Evolutionary conservation across 225 moss, liverwort and hornwort genomes (phyloP).

Genomic region (Rhytidiadelphus loreus): DNA sequence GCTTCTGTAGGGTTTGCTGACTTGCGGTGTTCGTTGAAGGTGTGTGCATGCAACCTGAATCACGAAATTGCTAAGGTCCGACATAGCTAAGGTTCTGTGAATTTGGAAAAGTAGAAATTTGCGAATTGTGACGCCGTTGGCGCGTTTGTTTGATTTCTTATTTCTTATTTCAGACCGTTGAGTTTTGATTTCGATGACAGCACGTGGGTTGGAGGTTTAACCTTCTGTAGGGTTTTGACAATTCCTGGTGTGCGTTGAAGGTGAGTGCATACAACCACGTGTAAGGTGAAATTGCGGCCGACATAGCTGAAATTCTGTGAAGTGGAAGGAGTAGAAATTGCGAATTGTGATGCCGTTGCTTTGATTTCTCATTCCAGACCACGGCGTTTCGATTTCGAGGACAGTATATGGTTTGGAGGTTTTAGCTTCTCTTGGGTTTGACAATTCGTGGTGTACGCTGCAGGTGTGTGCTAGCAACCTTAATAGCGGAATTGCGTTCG

Average conservation of each 20-base stretch:
- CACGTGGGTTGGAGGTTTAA: background rate
- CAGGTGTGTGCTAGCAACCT: background rate
- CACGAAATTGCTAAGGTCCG: background rate
- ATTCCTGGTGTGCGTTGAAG: background rate
- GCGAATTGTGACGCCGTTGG: background rate
- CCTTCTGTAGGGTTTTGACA: background rate
- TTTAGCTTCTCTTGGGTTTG: background rate
- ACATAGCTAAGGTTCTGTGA: background rate
- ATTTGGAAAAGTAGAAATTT: background rate
- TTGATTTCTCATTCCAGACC: background rate
- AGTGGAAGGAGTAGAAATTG: background rate
- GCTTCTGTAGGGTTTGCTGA: background rate
- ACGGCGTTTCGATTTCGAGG: background rate
- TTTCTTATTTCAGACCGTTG: background rate
- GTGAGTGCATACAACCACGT: background rate
- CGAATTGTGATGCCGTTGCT: background rate
- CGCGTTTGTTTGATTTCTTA: background rate
- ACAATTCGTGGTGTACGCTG: background rate
- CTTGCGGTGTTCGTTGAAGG: background rate
- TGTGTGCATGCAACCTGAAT: background rate
- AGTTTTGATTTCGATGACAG: background rate
- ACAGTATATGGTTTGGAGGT: background rate
- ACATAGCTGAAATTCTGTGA: background rate
- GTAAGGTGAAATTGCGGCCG: background rate
- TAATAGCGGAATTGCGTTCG: background rate